phyloP scores from a whole-genome alignment of 345 rosid genomes.

The Trapa incisa region DNA sequence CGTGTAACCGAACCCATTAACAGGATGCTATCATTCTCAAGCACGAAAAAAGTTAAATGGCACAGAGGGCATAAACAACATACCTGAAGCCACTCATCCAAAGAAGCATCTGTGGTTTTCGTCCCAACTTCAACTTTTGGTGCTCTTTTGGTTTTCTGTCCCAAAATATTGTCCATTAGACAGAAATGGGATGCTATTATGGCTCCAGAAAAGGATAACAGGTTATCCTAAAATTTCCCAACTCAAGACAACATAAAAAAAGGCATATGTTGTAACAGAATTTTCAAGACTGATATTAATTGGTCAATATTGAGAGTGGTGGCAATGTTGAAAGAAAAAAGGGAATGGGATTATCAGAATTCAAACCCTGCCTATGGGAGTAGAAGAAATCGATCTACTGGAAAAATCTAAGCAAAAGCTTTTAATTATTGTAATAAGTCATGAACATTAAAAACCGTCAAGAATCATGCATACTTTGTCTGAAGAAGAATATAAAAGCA shows the following conservation, averaged over 20 bases:
- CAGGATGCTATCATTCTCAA: not conserved
- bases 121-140: slow-evolving; percentile 91
- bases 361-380: not conserved
- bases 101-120: slow-evolving; percentile 44
- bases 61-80: not conserved
- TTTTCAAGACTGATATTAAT: too few species aligned
- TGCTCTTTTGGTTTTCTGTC: slow-evolving; percentile 67
- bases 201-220: not conserved
- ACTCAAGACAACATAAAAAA: slow-evolving; percentile 5
- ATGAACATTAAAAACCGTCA: not conserved
- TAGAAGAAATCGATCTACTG: too few species aligned
- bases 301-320: too few species aligned
- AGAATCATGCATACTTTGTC: not conserved
- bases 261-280: not conserved
- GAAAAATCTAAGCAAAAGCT: not conserved
- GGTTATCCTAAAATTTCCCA: not conserved
- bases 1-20: not conserved
- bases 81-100: slow-evolving; percentile 96
- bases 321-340: not conserved
- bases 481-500: not conserved
- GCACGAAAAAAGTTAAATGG: not conserved
- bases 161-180: slow-evolving; percentile 1
- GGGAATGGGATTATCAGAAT: not conserved
- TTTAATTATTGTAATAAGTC: not conserved
- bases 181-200: not conserved